Base-by-base conservation (phyloP, 768 basidiomycete genomes). In the Trametes cubensis region DNA sequence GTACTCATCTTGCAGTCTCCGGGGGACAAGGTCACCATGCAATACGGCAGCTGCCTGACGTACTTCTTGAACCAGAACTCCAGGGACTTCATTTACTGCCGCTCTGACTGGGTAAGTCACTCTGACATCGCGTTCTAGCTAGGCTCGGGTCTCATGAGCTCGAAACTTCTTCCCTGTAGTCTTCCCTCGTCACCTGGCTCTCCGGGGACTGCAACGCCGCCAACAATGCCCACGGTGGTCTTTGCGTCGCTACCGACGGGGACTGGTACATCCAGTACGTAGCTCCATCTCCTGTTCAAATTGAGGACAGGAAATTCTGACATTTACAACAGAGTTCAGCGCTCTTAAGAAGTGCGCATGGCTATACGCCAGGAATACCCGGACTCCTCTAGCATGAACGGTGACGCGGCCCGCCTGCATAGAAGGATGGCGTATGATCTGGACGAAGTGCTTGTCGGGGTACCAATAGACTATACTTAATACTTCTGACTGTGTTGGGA, bases 241-340 rank as follows among this genome's bases (percentile, higher is more conserved):
- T 78, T 57, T 82, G 81, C 61, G 77, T 81, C 20, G 78, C 81
- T 15, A 70, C 64, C 50, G 76, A 82, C 65, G 76, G 80, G 65
- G 62, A 69, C 30, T 83, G 80, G 78, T 83, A 80, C 71, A 75
- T 80, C 57, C 79, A 83, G 80, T 81, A 46, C 17, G 45, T 46
- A 13, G 4, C 41, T 30, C 8, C 28, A 8, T 30, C 4, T 30
- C 41, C 14, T 15, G 4, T 4, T n/a, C 41, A 13, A 4, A 4
- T 4, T 15, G 14, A 4, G 4, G 4, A 42, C 6, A 6, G 42
- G 4, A 17, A 18, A 18, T 34, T 2, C 42, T 44, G 42, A 44
- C 20, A 6, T 21, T 2, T 21, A 13, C 20, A 44, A 44, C 10
- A 44, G 42, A 17, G 42, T 44, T 6, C 42, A 44, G 20, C 42